Base-by-base conservation (phyloP, 768 basidiomycete genomes). In the Dioszegia hungarica region DNA sequence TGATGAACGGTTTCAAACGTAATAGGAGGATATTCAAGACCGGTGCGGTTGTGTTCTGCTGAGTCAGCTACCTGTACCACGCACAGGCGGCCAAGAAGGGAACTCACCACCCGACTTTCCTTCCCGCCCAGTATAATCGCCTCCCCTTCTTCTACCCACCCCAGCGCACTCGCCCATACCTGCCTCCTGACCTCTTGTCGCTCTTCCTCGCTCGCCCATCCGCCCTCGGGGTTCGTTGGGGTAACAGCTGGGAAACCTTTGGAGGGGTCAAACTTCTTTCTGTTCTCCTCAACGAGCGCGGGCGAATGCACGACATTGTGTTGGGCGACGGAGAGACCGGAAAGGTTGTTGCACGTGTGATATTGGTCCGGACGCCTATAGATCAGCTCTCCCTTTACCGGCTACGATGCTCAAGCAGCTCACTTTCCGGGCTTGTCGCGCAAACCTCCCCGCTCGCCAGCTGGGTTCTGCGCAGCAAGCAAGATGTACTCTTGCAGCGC, bases 391-490 rank as follows among this genome's bases (percentile, higher is more conserved):
- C 9, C 19, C 27, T 11, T 28, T 22, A 11, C 15, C 46, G 24
- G 28, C 15, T 19, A 53, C 39, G 27, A 38, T 8, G 20, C 15
- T 11, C n/a, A 31, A 2, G 25, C 14, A 5, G 74, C 83, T 51
- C 74, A 89, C 88, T 95, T 97, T 36, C 90, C 89, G 14, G 95
- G 95, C 71, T 99, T 99, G 71, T 99, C 95, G 22, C 91, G 80
- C 48, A 98, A 75, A 15, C 95, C 95, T 6, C 91, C 93, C 0
- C 85, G 81, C 12, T 43, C 34, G 0, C 70, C 70, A 17, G 67
- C 33, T 1, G 86, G 84, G 60, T 86, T 84, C 68, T 99, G 95
- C 0, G 86, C 91, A 17, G 90, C 89, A 47, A 84, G 82, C 1
- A 97, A 78, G 39, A 95, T 82, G 72, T 89, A 99, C 64, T 89